Percentiles rank a stretch among this genome's conserved stretches.
Evolutionary conservation across 164 flowering plant genomes (phyloP).

Genomic region (Tetracentron sinense): DNA sequence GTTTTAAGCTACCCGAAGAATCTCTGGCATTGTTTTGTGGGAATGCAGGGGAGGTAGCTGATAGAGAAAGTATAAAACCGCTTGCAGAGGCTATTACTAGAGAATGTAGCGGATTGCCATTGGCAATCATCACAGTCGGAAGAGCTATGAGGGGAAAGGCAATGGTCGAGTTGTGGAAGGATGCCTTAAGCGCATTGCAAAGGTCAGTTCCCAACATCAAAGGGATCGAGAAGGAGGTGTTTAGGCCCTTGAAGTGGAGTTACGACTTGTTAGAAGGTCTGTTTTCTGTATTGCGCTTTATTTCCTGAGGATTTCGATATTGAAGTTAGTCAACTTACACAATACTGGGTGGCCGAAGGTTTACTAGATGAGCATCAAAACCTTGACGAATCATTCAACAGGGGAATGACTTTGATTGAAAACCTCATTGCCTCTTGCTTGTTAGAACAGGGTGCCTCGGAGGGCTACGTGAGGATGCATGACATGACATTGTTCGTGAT

Average conservation of each 20-base stretch:
- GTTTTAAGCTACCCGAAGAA: conserved; percentile 4
- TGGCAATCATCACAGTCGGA: conserved; percentile 5
- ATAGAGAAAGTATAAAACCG: not conserved
- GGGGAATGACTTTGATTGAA: conserved; percentile 2
- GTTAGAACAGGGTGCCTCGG: conserved; percentile 1
- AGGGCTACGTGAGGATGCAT: conserved; percentile 8
- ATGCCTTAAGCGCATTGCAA: conserved; percentile 1
- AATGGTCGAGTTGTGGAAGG: conserved; percentile 1
- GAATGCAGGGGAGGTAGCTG: conserved; percentile 1
- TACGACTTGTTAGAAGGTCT: conserved; percentile 4
- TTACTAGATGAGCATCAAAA: not conserved
- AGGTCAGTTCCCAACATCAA: not conserved
- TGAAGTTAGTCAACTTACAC: not conserved
- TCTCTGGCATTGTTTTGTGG: conserved; percentile 8
- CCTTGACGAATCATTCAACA: not conserved
- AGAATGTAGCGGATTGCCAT: conserved; percentile 6
- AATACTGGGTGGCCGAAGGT: conserved; percentile 9
- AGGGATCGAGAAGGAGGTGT: conserved; percentile 8
- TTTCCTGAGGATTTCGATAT: conserved; percentile 2
- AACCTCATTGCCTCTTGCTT: not conserved
- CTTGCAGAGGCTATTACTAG: not conserved
- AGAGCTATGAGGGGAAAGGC: conserved; percentile 2
- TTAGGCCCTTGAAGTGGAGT: conserved; percentile 6
- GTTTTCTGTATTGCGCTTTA: conserved; percentile 4
- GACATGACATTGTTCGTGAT: conserved; percentile 13